Percentiles rank a stretch among this genome's conserved stretches.
These are phyloP conservation scores for Aspergillus sp. DNA, from an alignment of 2,329 filamentous ascomycete genomes.

Conservation along the genomic window DNA sequence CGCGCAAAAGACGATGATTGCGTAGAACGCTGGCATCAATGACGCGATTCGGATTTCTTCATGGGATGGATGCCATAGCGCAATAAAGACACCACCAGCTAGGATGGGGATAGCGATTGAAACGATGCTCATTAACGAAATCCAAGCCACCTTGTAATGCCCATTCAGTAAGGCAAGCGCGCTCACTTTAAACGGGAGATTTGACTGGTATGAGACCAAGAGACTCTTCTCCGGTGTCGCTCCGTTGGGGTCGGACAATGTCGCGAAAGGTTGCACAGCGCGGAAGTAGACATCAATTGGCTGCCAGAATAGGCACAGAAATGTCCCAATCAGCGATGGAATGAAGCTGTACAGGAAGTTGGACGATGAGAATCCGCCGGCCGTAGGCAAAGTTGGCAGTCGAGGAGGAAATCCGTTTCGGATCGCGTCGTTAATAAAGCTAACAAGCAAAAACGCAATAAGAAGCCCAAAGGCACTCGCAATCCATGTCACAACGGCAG, in stretches of 20 bases:
- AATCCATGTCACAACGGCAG: constrained; percentile 56
- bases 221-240: constrained; percentile 47
- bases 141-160: constrained; percentile 50
- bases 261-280: constrained; percentile 49
- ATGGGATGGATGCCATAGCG: constrained; percentile 44
- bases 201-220: constrained; percentile 48
- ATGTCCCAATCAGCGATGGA: constrained; percentile 48
- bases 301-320: constrained; percentile 51
- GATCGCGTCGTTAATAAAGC: constrained; percentile 63
- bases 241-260: constrained; percentile 43
- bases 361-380: constrained; percentile 66
- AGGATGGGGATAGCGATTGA: constrained; percentile 49
- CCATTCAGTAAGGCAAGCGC: constrained; percentile 43
- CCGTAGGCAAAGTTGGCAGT: constrained; percentile 51
- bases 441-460: constrained; percentile 63
- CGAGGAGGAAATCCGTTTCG: constrained; percentile 61
- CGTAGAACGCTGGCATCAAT: constrained; percentile 62
- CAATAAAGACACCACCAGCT: constrained; percentile 54
- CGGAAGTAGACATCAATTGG: constrained; percentile 53
- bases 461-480: constrained; percentile 53
- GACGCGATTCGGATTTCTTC: constrained; percentile 54
- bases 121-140: constrained; percentile 46
- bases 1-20: constrained; percentile 61
- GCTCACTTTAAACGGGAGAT: constrained; percentile 45
- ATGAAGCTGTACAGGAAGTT: constrained; percentile 76